Conservation (phyloP, 1,139 yeast genomes). For the Diutina pseudorugosa region DNA sequence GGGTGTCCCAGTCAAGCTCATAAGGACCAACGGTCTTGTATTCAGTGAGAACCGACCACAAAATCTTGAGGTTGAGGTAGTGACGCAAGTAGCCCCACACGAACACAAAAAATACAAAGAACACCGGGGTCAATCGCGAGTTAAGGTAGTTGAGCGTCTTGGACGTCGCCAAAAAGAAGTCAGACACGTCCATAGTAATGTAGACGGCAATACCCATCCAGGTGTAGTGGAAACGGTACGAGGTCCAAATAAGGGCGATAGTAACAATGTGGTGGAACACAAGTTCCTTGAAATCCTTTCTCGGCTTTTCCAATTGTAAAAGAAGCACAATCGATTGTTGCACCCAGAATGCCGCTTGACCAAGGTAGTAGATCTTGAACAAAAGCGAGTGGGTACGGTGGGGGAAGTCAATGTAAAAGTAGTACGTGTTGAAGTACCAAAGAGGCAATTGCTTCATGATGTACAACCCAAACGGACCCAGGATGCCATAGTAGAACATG, state of each 20-base stretch:
- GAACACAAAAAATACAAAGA: conserved; percentile 53
- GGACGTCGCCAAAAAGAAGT: conserved; percentile 73
- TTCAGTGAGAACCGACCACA: conserved; percentile 84
- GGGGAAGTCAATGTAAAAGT: conserved; percentile 73
- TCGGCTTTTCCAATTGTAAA: conserved; percentile 83
- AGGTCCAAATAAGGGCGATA: conserved; percentile 72
- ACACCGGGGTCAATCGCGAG: conserved; percentile 48
- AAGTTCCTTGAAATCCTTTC: conserved; percentile 85
- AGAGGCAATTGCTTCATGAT: conserved; percentile 76
- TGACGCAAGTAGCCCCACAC: conserved; percentile 89
- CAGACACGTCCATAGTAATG: conserved; percentile 93
- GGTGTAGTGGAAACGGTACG: conserved; percentile 93
- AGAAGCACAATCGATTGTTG: conserved; percentile 81
- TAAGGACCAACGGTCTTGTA: conserved; percentile 76
- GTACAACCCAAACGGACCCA: conserved; percentile 82
- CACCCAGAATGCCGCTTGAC: conserved; percentile 96
- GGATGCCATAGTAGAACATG: conserved; percentile 63
- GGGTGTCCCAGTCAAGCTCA: conserved; percentile 76
- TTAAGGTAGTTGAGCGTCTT: conserved; percentile 78
- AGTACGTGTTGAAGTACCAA: conserved; percentile 80
- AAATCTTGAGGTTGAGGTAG: conserved; percentile 62
- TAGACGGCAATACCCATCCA: conserved; percentile 90
- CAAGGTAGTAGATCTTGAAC: conserved; percentile 73
- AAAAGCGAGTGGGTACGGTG: conserved; percentile 61
- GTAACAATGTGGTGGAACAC: conserved; percentile 92